Base-by-base conservation (phyloP, 2,329 filamentous ascomycete species). In the Triangularia verruculosa region DNA sequence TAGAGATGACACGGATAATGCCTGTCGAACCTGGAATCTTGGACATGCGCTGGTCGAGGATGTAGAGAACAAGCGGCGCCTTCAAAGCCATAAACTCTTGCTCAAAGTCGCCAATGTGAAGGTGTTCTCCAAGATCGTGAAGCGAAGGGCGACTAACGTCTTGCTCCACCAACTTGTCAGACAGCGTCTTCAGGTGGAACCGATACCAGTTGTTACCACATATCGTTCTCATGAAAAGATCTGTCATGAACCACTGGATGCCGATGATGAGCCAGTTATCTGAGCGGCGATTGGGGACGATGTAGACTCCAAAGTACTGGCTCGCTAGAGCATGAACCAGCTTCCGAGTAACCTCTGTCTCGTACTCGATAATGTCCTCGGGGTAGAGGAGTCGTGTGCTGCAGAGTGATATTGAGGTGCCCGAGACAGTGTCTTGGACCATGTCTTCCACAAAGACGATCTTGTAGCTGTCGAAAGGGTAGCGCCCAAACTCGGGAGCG, bases 131-230 rank as follows among this genome's bases (percentile, higher is more conserved):
- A 57, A 97, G 86, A 32, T 92, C 88, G 66, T 89, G 88, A 11
- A 99, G 82, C 0, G 92, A 93, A 1, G 94, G 93, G 34, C 95
- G 86, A 58, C 90, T 87, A 60, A 92, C 82, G 73, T 99, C 95
- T 64, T 91, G 77, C 62, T 94, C 87, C 56, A 93, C 90, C 47
- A 98, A 86, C 69, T 83, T 85, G 75, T 99, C 94, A 0, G 92
- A 88, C 76, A 92, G 86, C 39, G 86, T 82, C 77, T 98, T 98
- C 76, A 97, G 90, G 39, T 92, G 88, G 74, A 93, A 98, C 11
- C 93, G 85, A 74, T 97, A 95, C 71, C 97, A 92, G 73, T 99
- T 99, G 73, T 96, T 96, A 7, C 95, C 95, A 72, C 92, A 96
- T 2, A 99, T 82, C 68, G 88, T 89, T 74, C 89, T 92, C 85